Conservation (phyloP, 768 basidiomycete species). For the Hirschioporus abietinus region DNA sequence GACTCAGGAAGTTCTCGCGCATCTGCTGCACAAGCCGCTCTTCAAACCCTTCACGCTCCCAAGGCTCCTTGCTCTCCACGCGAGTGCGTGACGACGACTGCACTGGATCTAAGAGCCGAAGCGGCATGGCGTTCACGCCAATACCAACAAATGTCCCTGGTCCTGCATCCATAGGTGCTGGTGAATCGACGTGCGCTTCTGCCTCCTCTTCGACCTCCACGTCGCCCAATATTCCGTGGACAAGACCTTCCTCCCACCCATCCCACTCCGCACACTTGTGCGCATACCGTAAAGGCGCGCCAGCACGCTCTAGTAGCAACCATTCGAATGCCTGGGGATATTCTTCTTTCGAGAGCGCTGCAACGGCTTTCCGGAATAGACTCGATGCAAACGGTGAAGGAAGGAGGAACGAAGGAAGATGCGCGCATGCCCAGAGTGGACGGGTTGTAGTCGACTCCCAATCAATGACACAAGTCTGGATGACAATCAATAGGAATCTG, state of each 20-base stretch:
- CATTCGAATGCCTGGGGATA: slow-evolving; percentile 53
- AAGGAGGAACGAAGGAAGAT: slow-evolving; percentile 75
- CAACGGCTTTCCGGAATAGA: slow-evolving; percentile 63
- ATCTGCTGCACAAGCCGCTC: neutral
- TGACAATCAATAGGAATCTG: slow-evolving; percentile 11
- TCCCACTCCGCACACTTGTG: slow-evolving; percentile 87
- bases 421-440: slow-evolving; percentile 81
- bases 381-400: slow-evolving; percentile 69
- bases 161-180: neutral
- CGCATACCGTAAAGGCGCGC: slow-evolving; percentile 63
- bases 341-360: slow-evolving; percentile 36
- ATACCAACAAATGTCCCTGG: neutral
- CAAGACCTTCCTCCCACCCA: slow-evolving; percentile 85
- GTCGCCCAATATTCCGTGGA: slow-evolving; percentile 71
- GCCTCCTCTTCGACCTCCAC: slow-evolving; percentile 40
- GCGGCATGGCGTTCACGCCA: neutral
- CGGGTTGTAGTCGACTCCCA: slow-evolving; percentile 90
- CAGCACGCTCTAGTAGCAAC: slow-evolving; percentile 65
- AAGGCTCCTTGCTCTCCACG: neutral
- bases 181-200: slow-evolving; percentile 16
- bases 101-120: neutral
- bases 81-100: neutral
- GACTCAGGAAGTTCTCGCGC: neutral
- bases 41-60: neutral
- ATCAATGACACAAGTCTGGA: slow-evolving; percentile 80